These are phyloP conservation scores for Cyclotella baltica DNA, from an alignment of 108 stramenopile species.

Conservation along the genomic window DNA sequence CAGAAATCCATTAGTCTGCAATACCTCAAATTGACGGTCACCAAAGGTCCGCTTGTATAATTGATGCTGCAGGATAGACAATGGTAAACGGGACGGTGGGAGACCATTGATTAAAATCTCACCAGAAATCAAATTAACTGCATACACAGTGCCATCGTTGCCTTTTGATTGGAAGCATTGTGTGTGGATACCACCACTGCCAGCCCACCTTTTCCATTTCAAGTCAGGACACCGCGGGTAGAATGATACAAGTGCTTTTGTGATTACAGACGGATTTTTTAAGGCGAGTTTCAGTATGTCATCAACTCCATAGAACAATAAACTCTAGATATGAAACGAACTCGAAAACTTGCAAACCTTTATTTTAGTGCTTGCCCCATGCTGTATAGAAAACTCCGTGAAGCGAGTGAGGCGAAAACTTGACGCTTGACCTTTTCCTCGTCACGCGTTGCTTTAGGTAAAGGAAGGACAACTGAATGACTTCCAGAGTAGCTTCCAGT, in stretches of 20 bases:
- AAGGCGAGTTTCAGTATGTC: not conserved
- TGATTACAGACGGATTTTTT: slow-evolving; percentile 7
- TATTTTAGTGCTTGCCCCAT: too few relatives aligned
- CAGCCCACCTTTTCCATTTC: slow-evolving; percentile 24
- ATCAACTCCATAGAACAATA: too few relatives aligned
- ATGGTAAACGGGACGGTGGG: slow-evolving; percentile 57
- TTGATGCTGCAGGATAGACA: slow-evolving; percentile 30
- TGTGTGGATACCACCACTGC: slow-evolving; percentile 2
- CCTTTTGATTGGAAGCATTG: slow-evolving; percentile 50
- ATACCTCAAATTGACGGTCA: slow-evolving; percentile 41
- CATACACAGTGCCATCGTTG: slow-evolving; percentile 40
- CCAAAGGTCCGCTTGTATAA: slow-evolving; percentile 45
- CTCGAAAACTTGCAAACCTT: too few relatives aligned
- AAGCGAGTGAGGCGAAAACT: too few relatives aligned
- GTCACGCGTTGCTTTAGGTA: too few relatives aligned
- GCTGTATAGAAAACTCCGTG: too few relatives aligned
- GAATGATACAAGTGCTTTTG: slow-evolving; percentile 18
- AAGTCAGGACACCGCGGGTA: slow-evolving; percentile 19
- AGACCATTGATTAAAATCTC: slow-evolving; percentile 58
- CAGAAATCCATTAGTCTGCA: slow-evolving; percentile 16
- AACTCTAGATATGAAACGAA: too few relatives aligned
- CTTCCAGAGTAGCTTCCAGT: too few relatives aligned
- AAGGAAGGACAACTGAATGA: too few relatives aligned
- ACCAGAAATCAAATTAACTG: slow-evolving; percentile 58
- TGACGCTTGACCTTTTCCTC: too few relatives aligned